Conservation (phyloP, 2,329 filamentous ascomycete genomes). For the Pseudocercospora eumusae region DNA sequence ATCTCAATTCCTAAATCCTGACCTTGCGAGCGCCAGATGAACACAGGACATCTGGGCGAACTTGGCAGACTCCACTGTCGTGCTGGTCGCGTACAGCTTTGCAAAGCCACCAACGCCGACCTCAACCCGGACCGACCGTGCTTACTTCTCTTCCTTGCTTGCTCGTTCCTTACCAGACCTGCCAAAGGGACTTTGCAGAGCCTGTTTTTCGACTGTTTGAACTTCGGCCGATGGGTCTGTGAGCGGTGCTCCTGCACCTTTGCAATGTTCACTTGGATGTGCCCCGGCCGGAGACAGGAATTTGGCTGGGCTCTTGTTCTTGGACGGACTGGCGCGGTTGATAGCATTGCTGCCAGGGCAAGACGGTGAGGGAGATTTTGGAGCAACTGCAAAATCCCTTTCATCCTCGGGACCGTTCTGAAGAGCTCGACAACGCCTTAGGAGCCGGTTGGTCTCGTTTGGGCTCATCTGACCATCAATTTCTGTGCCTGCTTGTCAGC, state of each 20-base stretch:
- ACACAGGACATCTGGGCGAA: neutral
- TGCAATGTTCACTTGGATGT: neutral
- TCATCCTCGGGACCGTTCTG: too few relatives aligned
- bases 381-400: neutral
- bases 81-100: neutral
- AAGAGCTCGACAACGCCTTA: neutral
- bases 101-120: neutral
- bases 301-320: neutral
- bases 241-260: neutral
- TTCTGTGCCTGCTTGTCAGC: neutral
- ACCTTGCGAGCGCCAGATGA: neutral
- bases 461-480: neutral
- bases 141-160: neutral
- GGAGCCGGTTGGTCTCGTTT: neutral
- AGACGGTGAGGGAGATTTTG: neutral
- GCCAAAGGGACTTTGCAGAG: neutral
- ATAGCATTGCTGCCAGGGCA: neutral
- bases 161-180: neutral
- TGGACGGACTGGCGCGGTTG: neutral
- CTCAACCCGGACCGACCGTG: neutral
- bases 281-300: too few relatives aligned
- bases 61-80: neutral
- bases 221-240: neutral
- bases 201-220: neutral
- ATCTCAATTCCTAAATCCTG: neutral